These are phyloP conservation scores for Fusarium lyarnte DNA, from an alignment of 2,329 filamentous ascomycete species.

Conservation along the genomic window DNA sequence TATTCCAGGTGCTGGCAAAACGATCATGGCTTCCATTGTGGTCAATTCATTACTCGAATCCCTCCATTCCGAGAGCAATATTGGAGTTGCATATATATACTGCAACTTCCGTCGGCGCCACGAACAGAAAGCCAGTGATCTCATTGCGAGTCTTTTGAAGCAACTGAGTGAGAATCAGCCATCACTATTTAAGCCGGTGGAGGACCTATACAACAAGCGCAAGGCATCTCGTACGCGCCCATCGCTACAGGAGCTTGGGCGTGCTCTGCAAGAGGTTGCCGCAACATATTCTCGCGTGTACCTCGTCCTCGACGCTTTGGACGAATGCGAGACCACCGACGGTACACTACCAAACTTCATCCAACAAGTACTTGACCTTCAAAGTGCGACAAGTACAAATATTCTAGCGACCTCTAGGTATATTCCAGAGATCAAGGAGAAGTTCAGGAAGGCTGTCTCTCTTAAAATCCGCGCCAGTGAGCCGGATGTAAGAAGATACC, in stretches of 20 bases:
- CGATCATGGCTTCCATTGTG: neutral
- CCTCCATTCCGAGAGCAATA: neutral
- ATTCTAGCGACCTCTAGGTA: neutral
- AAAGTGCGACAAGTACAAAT: neutral
- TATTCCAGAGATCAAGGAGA: neutral
- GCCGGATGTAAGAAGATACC: neutral
- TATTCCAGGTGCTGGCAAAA: neutral
- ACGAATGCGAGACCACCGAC: neutral
- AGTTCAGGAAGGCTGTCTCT: neutral
- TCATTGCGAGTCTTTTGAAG: neutral
- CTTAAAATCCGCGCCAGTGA: neutral
- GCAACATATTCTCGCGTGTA: neutral
- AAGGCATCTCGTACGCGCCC: neutral
- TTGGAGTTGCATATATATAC: neutral
- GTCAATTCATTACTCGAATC: neutral
- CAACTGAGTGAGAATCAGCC: neutral
- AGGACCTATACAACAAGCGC: neutral
- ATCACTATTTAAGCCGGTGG: neutral
- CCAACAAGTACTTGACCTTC: neutral
- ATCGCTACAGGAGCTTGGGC: neutral
- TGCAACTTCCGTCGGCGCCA: neutral
- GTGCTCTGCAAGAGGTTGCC: neutral
- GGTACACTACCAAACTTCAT: neutral
- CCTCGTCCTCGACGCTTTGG: neutral
- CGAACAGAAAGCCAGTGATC: neutral